Base-by-base conservation (phyloP, 805 yeast species). In the Spathaspora passalidarum region DNA sequence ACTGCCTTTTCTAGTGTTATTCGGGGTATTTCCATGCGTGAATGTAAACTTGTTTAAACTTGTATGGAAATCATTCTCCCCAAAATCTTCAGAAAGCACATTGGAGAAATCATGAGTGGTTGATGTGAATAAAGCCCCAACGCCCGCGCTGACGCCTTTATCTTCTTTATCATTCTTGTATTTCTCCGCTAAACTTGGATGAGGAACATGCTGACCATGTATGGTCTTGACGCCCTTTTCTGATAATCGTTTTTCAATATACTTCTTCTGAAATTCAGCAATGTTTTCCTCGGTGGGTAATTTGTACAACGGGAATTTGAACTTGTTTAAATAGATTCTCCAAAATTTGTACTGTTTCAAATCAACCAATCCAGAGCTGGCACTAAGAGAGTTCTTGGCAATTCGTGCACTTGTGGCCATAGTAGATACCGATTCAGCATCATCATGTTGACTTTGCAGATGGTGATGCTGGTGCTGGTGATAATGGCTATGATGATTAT, bases 291-390 rank as follows among this genome's bases (percentile, higher is more conserved):
- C 71, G 2, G 65, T 60, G 1, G 83, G 82, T 21, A 79, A 58
- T 19, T 54, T 51, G 55, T 69, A 78, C 19, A 78, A 56, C 2
- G 84, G 84, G 32, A 79, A 55, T 16, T 55, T 56, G 16, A 66
- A 49, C 54, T 59, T 62, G 43, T 64, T 57, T 20, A 76, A 41
- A 42, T 60, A 46, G 8, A 56, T 61, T 51, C 82, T 66, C 79
- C 79, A 76, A 8, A 29, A 38, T 1, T 66, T 53, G 42, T 65
- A 66, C 39, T 62, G 61, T 13, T 54, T 47, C 17, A 63, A 49
- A 38, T 67, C 68, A 9, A 60, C 63, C 3, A 60, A 60, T 32
- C 62, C 52, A 10, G 43, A 20, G 40, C 63, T 57, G 4, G 60
- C 60, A 43, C 66, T 60, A 11, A 66, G 44, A 2, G 71, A 65